Percentiles rank a stretch among this genome's conserved stretches.
phyloP scores from a whole-genome alignment of 306 rosid species.

The Gynostemma pentaphyllum region DNA sequence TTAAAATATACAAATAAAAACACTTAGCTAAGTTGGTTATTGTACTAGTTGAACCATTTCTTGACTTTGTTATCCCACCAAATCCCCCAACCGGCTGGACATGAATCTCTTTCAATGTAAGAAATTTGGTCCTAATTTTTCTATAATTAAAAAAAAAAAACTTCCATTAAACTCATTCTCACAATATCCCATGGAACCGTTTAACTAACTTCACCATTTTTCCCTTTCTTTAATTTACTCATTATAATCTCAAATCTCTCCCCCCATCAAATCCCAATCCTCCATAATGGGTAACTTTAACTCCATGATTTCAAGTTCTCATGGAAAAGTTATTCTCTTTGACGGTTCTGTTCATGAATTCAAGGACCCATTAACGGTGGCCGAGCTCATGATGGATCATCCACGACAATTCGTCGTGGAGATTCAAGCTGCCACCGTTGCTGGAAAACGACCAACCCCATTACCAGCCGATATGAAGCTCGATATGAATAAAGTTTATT shows the following conservation, averaged over 20 bases:
- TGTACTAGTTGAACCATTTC: not conserved
- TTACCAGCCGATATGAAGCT: conserved; percentile 58
- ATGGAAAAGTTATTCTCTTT: conserved; percentile 38
- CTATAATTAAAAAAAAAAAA: not conserved
- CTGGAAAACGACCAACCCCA: no score
- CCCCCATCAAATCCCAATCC: not conserved
- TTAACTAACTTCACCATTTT: conserved; percentile 43
- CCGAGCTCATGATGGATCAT: conserved; percentile 80
- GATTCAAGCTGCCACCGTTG: conserved; percentile 40
- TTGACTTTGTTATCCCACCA: not conserved
- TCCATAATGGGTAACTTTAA: conserved; percentile 47
- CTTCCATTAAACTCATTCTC: conserved; percentile 15
- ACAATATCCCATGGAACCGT: conserved; percentile 53
- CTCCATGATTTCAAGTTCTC: conserved; percentile 22
- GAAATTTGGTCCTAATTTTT: not conserved
- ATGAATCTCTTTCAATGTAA: not conserved
- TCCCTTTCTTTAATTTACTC: not conserved
- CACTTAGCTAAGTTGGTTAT: conserved; percentile 1
- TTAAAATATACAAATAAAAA: no score
- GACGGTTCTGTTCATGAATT: conserved; percentile 63
- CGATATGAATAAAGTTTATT: conserved; percentile 36
- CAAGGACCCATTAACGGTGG: conserved; percentile 40
- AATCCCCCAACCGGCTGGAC: not conserved
- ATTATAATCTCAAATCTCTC: conserved; percentile 7
- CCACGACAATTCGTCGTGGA: conserved; percentile 86